Percentiles rank a stretch among this genome's conserved stretches.
These are phyloP conservation scores for Thraustotheca clavata DNA, from an alignment of 352 stramenopile genomes.

Conservation along the genomic window DNA sequence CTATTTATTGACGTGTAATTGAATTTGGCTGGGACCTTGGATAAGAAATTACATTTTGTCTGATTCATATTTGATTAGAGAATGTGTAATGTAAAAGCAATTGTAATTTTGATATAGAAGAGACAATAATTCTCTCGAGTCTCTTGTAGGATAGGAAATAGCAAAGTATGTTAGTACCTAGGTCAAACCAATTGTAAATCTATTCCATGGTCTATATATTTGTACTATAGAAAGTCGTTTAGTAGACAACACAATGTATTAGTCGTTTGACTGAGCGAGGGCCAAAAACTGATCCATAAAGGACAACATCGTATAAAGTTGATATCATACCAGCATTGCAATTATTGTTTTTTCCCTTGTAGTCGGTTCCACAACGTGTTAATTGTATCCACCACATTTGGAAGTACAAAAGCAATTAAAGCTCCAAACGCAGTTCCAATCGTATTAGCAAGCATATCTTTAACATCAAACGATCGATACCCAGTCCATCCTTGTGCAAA, in stretches of 20 bases:
- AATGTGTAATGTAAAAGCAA: background rate
- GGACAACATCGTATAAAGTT: no score
- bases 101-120: background rate
- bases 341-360: no score
- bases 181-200: background rate
- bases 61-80: background rate
- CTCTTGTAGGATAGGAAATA: background rate
- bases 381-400: background rate
- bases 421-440: background rate
- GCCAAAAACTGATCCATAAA: no score
- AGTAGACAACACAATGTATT: no score
- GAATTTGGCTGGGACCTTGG: no score
- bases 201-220: background rate
- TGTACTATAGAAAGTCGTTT: no score
- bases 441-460: conserved; percentile 6
- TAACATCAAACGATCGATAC: background rate
- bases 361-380: background rate
- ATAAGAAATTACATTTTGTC: background rate
- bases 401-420: background rate
- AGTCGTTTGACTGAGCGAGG: no score
- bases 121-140: background rate
- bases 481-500: conserved; percentile 4
- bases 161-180: background rate
- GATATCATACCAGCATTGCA: no score
- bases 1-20: no score